These are phyloP conservation scores for Heimioporus sp. DNA, from an alignment of 768 basidiomycete species.

Conservation along the genomic window DNA sequence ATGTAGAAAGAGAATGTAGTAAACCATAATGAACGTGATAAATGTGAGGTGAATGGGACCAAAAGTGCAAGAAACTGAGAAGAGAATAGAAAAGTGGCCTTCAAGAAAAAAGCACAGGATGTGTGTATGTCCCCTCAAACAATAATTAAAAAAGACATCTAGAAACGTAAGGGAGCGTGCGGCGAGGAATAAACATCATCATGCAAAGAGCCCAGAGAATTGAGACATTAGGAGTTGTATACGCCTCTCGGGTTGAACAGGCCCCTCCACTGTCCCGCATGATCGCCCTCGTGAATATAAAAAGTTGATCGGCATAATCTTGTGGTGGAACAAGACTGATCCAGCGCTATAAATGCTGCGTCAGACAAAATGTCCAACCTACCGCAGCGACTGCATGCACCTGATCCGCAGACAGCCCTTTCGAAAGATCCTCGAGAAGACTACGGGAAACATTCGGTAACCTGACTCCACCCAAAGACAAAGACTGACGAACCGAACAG, in stretches of 20 bases:
- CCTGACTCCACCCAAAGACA: too few species aligned
- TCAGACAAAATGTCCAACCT: not conserved
- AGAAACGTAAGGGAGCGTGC: too few species aligned
- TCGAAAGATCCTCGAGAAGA: conserved; percentile 94
- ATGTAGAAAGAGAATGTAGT: too few species aligned
- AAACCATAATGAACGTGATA: too few species aligned
- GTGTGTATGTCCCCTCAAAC: too few species aligned
- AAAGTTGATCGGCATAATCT: conserved; percentile 90
- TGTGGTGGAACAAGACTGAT: conserved; percentile 89
- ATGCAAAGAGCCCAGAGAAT: not conserved
- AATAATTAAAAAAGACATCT: not conserved
- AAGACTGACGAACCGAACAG: too few species aligned
- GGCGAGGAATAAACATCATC: too few species aligned
- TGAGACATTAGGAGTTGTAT: not conserved
- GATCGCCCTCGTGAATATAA: conserved; percentile 78
- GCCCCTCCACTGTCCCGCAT: conserved; percentile 77
- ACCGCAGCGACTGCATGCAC: conserved; percentile 51
- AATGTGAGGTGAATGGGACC: too few species aligned
- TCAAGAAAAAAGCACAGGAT: too few species aligned
- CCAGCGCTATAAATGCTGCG: conserved; percentile 66
- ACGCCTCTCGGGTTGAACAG: conserved; percentile 43
- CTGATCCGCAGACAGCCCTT: conserved; percentile 81
- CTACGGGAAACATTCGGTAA: too few species aligned
- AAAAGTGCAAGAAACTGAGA: too few species aligned
- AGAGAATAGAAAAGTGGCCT: too few species aligned